A percentile compares a stretch with the other conserved stretches of the same genome.
phyloP scores from a whole-genome alignment of 2,329 filamentous ascomycete genomes.

The Cladophialophora bantiana region DNA sequence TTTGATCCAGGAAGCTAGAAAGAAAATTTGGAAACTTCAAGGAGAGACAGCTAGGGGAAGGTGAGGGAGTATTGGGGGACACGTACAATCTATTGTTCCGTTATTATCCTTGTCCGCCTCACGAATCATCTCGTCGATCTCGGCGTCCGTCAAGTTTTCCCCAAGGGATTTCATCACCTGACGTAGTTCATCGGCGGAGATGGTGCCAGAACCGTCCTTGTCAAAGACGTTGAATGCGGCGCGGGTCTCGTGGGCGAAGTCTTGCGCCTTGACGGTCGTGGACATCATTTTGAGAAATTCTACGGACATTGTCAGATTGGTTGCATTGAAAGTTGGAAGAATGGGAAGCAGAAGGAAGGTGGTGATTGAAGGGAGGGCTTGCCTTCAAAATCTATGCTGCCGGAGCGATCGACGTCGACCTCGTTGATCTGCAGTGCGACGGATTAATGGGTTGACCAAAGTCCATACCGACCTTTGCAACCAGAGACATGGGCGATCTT shows the following conservation, averaged over 20 bases:
- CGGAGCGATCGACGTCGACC: constrained; percentile 69
- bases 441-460: neutral
- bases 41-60: neutral
- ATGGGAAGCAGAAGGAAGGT: neutral
- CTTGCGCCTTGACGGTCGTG: constrained; percentile 66
- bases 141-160: constrained; percentile 68
- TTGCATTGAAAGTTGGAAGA: neutral
- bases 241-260: constrained; percentile 69
- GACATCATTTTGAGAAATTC: constrained; percentile 73
- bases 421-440: constrained; percentile 60
- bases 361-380: constrained; percentile 22
- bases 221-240: constrained; percentile 71
- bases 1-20: neutral
- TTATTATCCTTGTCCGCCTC: constrained; percentile 71
- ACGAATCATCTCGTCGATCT: constrained; percentile 71
- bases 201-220: constrained; percentile 70
- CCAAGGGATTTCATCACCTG: constrained; percentile 70
- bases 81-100: constrained; percentile 69
- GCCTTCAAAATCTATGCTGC: constrained; percentile 71
- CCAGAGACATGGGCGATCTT: neutral
- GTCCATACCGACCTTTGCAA: neutral
- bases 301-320: constrained; percentile 40
- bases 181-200: constrained; percentile 67
- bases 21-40: neutral
- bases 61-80: neutral